These are phyloP conservation scores for Rhizoclosmatium globosum DNA, from an alignment of 192 early-diverging fungal species.

Conservation along the genomic window DNA sequence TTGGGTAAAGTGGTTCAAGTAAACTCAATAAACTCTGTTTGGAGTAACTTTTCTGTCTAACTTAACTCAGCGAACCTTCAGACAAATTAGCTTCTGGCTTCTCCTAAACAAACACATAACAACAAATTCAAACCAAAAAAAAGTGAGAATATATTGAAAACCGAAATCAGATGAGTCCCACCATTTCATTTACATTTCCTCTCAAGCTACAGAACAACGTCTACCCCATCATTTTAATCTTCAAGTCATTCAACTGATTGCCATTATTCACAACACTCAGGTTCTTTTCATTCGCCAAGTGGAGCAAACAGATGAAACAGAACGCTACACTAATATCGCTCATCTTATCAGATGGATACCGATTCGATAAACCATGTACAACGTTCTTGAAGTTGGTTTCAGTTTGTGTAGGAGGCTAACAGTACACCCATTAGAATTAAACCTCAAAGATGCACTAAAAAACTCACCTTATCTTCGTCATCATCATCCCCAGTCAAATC, in stretches of 20 bases:
- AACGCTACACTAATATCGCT: slow-evolving; percentile 96
- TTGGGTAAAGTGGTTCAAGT: no score
- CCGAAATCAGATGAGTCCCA: no score
- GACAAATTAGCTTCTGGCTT: no score
- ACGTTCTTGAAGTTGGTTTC: slow-evolving; percentile 72
- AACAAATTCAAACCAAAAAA: no score
- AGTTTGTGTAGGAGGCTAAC: slow-evolving; percentile 2
- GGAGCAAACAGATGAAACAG: slow-evolving; percentile 96
- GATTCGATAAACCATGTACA: slow-evolving; percentile 71
- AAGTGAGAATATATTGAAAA: no score
- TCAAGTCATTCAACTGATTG: slow-evolving; percentile 46
- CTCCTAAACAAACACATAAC: no score
- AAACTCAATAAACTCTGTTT: no score
- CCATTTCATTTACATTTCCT: no score
- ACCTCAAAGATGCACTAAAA: slow-evolving; percentile 9
- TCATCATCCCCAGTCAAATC: slow-evolving; percentile 28
- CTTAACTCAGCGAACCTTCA: no score
- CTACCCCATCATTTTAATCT: slow-evolving; percentile 1
- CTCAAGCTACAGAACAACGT: no score
- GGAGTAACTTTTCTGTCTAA: no score
- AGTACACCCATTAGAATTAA: not conserved
- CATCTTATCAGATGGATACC: slow-evolving; percentile 81
- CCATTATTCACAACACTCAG: slow-evolving; percentile 67
- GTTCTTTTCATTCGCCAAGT: slow-evolving; percentile 94
- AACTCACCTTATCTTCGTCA: slow-evolving; percentile 19